Percentiles rank a stretch among this genome's conserved stretches.
Evolutionary conservation across 257 asterid genomes (phyloP).

Genomic region (Phtheirospermum japonicum): DNA sequence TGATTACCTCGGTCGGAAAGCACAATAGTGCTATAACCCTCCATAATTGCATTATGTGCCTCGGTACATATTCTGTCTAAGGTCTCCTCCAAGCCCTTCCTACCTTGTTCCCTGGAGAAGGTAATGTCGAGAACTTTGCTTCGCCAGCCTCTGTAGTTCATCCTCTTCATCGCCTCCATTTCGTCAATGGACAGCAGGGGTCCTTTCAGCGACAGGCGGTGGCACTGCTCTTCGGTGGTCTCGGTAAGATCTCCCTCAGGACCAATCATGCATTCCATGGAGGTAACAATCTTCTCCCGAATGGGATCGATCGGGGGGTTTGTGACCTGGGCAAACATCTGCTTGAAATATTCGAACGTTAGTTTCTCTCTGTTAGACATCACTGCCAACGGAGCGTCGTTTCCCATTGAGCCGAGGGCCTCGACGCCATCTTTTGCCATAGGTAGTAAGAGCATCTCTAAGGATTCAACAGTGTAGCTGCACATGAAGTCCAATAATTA

Average conservation of each 20-base stretch:
- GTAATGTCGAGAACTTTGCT: slow-evolving; percentile 94
- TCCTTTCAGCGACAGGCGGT: slow-evolving; percentile 89
- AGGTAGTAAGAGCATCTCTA: slow-evolving; percentile 93
- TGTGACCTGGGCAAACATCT: slow-evolving; percentile 99
- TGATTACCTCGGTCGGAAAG: slow-evolving; percentile 91
- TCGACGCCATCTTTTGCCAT: slow-evolving; percentile 97
- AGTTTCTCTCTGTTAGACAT: slow-evolving; percentile 97
- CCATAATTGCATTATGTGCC: slow-evolving; percentile 84
- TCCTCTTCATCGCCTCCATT: slow-evolving; percentile 88
- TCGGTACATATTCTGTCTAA: slow-evolving; percentile 84
- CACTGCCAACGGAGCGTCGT: slow-evolving; percentile 97
- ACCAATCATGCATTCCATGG: slow-evolving; percentile 97
- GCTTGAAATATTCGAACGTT: slow-evolving; percentile 90
- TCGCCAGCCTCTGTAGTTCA: slow-evolving; percentile 94
- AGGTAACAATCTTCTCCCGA: slow-evolving; percentile 97
- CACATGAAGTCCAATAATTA: slow-evolving; percentile 30
- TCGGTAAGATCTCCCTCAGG: slow-evolving; percentile 99
- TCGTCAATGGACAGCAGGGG: slow-evolving; percentile 81
- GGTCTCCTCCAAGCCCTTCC: slow-evolving; percentile 90
- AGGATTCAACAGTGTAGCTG: slow-evolving; percentile 85
- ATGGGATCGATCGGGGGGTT: slow-evolving; percentile 99
- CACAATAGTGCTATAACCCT: slow-evolving; percentile 82
- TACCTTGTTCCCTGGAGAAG: slow-evolving; percentile 63
- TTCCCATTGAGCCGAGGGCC: slow-evolving; percentile 99
- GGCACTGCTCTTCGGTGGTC: slow-evolving; percentile 96